phyloP scores from a whole-genome alignment of 139 green algal species.

The Chlamydomonas sp. region DNA sequence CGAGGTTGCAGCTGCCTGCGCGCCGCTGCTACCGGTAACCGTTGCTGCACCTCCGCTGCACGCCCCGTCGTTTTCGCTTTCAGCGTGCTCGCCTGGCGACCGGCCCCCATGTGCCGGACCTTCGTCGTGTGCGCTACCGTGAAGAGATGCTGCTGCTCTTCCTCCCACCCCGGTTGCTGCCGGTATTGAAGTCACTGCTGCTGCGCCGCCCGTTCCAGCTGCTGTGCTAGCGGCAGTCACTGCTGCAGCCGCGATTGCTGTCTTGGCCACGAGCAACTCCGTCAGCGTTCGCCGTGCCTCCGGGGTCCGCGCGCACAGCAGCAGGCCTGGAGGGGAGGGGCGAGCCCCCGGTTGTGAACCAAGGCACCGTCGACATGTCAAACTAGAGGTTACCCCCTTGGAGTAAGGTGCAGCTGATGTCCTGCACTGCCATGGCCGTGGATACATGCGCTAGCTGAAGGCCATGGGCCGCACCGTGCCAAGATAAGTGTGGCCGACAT shows the following conservation, averaged over 20 bases:
- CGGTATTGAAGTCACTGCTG: background rate
- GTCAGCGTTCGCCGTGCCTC: constrained; percentile 42
- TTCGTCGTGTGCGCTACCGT: background rate
- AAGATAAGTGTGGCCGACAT: too few relatives aligned
- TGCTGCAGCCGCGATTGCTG: constrained; percentile 19
- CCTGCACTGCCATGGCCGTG: too few relatives aligned
- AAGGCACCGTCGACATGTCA: too few relatives aligned
- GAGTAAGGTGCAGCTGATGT: too few relatives aligned
- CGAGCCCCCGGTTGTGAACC: background rate
- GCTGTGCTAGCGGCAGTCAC: background rate
- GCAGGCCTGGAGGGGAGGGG: constrained; percentile 33
- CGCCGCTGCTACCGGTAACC: background rate
- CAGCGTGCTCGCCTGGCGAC: too few relatives aligned
- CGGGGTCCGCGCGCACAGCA: constrained; percentile 52
- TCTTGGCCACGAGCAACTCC: constrained; percentile 39
- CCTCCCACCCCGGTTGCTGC: background rate
- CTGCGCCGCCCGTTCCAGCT: too few relatives aligned
- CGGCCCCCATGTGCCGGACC: background rate
- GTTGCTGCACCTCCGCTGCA: background rate
- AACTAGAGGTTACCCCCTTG: too few relatives aligned
- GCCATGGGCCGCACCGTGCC: too few relatives aligned
- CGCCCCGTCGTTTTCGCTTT: too few relatives aligned
- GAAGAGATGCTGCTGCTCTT: too few relatives aligned
- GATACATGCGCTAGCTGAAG: too few relatives aligned
- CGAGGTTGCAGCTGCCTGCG: too few relatives aligned